These are phyloP conservation scores for Geotrichum phurueaensis DNA, from an alignment of 1,139 yeast genomes.

Conservation along the genomic window DNA sequence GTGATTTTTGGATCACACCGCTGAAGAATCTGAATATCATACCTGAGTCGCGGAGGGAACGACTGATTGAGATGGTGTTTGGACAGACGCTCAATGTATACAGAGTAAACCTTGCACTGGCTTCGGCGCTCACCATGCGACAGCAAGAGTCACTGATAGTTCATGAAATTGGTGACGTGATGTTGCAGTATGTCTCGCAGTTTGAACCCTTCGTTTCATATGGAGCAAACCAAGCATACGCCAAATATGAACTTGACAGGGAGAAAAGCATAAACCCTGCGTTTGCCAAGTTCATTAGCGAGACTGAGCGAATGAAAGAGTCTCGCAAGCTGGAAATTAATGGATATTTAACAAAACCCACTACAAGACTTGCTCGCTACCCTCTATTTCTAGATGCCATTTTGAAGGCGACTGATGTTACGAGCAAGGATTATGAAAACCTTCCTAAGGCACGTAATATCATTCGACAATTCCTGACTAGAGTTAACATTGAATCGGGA, in stretches of 20 bases:
- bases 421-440: conserved; percentile 68
- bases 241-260: conserved; percentile 90
- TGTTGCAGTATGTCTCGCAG: conserved; percentile 72
- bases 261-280: conserved; percentile 86
- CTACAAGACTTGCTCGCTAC: conserved; percentile 92
- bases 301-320: conserved; percentile 82
- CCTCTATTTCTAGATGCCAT: conserved; percentile 80
- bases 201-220: conserved; percentile 90
- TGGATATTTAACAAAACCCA: conserved; percentile 90
- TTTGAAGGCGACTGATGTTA: conserved; percentile 70
- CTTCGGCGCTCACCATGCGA: conserved; percentile 82
- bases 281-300: conserved; percentile 88
- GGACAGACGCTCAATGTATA: conserved; percentile 85
- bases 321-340: conserved; percentile 86
- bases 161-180: conserved; percentile 77
- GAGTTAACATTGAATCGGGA: conserved; percentile 88
- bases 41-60: conserved; percentile 83
- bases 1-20: conserved; percentile 93
- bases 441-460: conserved; percentile 69
- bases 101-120: conserved; percentile 71
- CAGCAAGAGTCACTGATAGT: conserved; percentile 86
- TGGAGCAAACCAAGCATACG: conserved; percentile 95
- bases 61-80: conserved; percentile 85
- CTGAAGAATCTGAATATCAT: conserved; percentile 78
- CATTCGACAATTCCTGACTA: conserved; percentile 66